Conservation (phyloP, 495 filamentous ascomycete genomes). For the Daldinia concentrica region DNA sequence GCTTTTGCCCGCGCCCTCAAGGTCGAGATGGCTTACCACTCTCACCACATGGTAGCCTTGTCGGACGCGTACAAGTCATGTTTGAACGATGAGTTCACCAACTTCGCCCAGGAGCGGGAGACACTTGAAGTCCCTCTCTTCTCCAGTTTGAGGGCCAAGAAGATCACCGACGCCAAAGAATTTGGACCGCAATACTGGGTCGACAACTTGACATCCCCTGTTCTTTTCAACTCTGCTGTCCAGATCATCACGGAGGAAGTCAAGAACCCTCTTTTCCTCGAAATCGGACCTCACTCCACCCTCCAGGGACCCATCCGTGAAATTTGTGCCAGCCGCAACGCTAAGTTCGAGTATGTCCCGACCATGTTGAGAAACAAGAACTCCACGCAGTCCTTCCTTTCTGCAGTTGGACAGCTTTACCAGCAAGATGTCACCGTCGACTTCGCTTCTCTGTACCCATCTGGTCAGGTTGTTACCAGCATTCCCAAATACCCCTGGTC, state of each 20-base stretch:
- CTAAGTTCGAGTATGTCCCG: slow-evolving; percentile 43
- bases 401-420: slow-evolving; percentile 45
- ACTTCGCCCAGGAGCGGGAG: neutral
- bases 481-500: slow-evolving; percentile 54
- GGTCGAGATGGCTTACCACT: slow-evolving; percentile 2
- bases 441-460: slow-evolving; percentile 42
- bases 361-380: slow-evolving; percentile 45
- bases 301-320: slow-evolving; percentile 61
- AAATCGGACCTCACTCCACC: slow-evolving; percentile 66
- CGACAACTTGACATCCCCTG: neutral
- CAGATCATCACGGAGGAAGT: slow-evolving; percentile 1
- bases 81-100: neutral
- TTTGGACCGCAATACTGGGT: slow-evolving; percentile 5
- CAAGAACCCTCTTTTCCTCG: slow-evolving; percentile 51
- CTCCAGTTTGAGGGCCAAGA: neutral
- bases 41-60: neutral
- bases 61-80: neutral
- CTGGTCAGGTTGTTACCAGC: slow-evolving; percentile 24
- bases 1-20: neutral
- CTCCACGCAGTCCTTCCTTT: slow-evolving; percentile 41
- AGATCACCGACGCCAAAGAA: neutral
- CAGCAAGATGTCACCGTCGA: slow-evolving; percentile 49
- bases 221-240: neutral
- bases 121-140: neutral
- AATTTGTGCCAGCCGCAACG: slow-evolving; percentile 49